Evolutionary conservation across 176 grass and related monocot species (phyloP).

Genomic region (Canna indica): DNA sequence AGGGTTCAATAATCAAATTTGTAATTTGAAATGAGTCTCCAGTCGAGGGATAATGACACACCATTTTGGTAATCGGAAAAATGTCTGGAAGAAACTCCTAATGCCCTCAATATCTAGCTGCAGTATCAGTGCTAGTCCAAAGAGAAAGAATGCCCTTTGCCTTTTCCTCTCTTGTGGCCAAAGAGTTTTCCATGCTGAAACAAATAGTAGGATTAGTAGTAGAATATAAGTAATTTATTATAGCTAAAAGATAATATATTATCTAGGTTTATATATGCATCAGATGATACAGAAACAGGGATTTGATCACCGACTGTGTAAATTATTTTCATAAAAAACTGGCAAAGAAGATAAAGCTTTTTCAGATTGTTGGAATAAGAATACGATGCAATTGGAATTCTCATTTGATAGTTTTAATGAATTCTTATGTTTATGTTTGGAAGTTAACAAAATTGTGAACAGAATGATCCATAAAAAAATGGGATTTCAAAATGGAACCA

Average conservation of each 20-base stretch:
- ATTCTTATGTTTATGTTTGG: no score
- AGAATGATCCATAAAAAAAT: no score
- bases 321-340: no score
- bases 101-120: conserved; percentile 88
- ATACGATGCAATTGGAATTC: no score
- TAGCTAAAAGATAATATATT: not conserved
- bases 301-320: not conserved
- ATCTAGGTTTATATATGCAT: not conserved
- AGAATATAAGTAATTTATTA: not conserved
- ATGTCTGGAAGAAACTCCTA: conserved; percentile 75
- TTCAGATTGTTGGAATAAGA: no score
- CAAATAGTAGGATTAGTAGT: not conserved
- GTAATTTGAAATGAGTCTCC: not conserved
- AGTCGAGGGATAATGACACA: conserved; percentile 5
- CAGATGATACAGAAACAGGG: not conserved
- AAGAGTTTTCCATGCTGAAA: conserved; percentile 78
- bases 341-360: no score
- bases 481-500: no score
- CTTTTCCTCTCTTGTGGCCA: conserved; percentile 95
- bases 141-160: conserved; percentile 90
- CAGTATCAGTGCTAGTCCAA: conserved; percentile 76
- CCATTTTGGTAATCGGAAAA: conserved; percentile 87
- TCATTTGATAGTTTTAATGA: no score
- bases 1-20: not conserved
- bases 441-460: no score